phyloP scores from a whole-genome alignment of 805 yeast genomes.

The Teunomyces kruisii region DNA sequence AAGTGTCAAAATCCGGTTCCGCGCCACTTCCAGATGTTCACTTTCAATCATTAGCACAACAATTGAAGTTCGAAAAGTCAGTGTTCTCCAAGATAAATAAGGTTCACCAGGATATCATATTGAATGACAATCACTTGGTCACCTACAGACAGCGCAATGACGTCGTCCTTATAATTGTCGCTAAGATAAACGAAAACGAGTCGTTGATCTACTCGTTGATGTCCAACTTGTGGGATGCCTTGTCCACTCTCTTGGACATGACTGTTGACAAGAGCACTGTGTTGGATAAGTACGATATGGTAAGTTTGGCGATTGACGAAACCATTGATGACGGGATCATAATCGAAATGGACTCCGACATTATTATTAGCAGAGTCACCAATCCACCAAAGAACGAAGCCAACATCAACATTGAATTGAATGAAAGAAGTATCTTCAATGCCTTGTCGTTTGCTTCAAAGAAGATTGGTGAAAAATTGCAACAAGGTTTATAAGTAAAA shows the following conservation, averaged over 20 bases:
- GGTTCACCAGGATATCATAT: slow-evolving; percentile 73
- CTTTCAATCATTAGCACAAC: slow-evolving; percentile 54
- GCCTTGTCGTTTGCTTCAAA: slow-evolving; percentile 84
- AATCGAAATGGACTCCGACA: slow-evolving; percentile 83
- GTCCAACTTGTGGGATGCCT: slow-evolving; percentile 75
- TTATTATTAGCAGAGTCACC: slow-evolving; percentile 90
- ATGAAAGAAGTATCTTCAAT: slow-evolving; percentile 74
- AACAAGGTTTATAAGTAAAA: slow-evolving; percentile 38
- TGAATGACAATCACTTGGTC: slow-evolving; percentile 75
- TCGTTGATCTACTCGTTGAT: slow-evolving; percentile 71
- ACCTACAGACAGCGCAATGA: slow-evolving; percentile 88
- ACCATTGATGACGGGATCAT: slow-evolving; percentile 91
- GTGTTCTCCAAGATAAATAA: slow-evolving; percentile 77
- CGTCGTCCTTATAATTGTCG: slow-evolving; percentile 67
- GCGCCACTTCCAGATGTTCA: slow-evolving; percentile 21
- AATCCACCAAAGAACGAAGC: slow-evolving; percentile 57
- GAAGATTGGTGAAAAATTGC: slow-evolving; percentile 50
- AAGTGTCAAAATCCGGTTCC: slow-evolving; percentile 5
- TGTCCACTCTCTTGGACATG: slow-evolving; percentile 69
- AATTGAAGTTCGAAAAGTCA: slow-evolving; percentile 71
- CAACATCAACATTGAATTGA: slow-evolving; percentile 55
- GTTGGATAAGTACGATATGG: slow-evolving; percentile 81
- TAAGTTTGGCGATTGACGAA: slow-evolving; percentile 86
- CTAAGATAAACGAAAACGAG: slow-evolving; percentile 83
- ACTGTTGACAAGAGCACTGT: slow-evolving; percentile 77